Base-by-base conservation (phyloP, 1,139 yeast species). In the Kurtzmaniella quercitrusa region DNA sequence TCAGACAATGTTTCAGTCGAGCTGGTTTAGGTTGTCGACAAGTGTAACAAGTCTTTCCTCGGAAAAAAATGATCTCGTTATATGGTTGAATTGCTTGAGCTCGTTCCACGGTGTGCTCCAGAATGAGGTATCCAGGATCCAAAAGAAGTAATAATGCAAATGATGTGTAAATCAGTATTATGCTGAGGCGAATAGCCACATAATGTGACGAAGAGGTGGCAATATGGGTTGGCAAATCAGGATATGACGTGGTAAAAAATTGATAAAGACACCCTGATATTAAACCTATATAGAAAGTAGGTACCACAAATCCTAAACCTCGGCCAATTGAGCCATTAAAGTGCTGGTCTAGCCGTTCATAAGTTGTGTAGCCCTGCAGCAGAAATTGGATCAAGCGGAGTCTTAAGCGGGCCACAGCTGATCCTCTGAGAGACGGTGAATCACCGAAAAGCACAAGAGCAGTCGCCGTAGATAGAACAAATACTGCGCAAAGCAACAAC, bases 1-100 rank as follows among this genome's bases (percentile, higher is more conserved):
- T 69, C 3, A 84, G 72, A 58, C 98, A 93, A 61, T 93, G 98
- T 56, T 88, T 89, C 9, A 95, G 85, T 38, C 98, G 66, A 1
- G 98, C 95, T 0, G 95, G 91, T 52, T 88, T 91, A 5, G 63
- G 57, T n/a, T 73, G 52, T 2, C 69, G 61, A 58, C 98, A 93
- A 0, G 97, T 87, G 3, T 60, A 44, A 49, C 78, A 71, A 3
- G 43, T 41, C 38, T 58, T 59, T 26, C 59, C 63, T 7, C 74
- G 66, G 54, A 76, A 76, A 59, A 76, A 88, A 18, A 88, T 73
- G 33, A 88, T 59, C 16, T 73, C 68, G 59, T 89, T 89, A 49
- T 63, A 72, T 2, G 59, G 60, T 51, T 74, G 66, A 28, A 40
- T 38, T 9, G 33, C 17, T 34, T 45, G 26, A 2, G 51, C 51